Evolutionary conservation across 2,329 filamentous ascomycete genomes (phyloP), one percentile per base, ranked within the genome.

Genomic region (Didymella keratinophila): DNA sequence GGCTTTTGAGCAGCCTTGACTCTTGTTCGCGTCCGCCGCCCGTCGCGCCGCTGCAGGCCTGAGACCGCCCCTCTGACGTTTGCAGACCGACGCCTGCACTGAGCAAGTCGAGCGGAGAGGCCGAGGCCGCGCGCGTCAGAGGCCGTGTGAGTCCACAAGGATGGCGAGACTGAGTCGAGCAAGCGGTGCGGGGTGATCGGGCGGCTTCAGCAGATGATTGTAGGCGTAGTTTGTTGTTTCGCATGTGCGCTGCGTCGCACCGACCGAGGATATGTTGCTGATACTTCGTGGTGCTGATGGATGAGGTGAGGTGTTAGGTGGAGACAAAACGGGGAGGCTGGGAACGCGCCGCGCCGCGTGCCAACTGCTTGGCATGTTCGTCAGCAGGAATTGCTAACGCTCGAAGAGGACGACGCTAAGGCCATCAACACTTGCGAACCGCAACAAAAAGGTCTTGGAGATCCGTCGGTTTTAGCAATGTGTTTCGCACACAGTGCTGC

Each of bases 1-100:
- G 46, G 46, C 46, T 48, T 48, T 28, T 10, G 46, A 48, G 46
- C 46, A 48, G 46, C 46, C 46, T 48, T 39, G 46, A 27, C 46
- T 48, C 46, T 34, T 18, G 36, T 39, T 16, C 32, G 12, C 12
- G 6, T 23, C n/a, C 21, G 4, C 18, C 14, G 39, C 39, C 21
- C n/a, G 20, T 14, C 39, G 20, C 21, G 20, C 39, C 39, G 21
- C 21, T 18, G 46, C 32, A 39, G 10, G 46, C 30, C 46, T 37
- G 32, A 25, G 32, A 27, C 45, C 32, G 21, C 32, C 46, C 46
- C 46, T 48, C 46, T 18, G 12, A 18, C 46, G 20, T 32, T 25
- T 9, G 32, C 32, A 5, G 8, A 39, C 46, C 46, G 32, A 48
- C 46, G 46, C 21, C 46, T 42, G 39, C 39, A 42, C 39, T 16